A percentile compares a stretch with the other conserved stretches of the same genome.
These are phyloP conservation scores for Elsinoe arachidis DNA, from an alignment of 2,329 filamentous ascomycete genomes.

Conservation along the genomic window DNA sequence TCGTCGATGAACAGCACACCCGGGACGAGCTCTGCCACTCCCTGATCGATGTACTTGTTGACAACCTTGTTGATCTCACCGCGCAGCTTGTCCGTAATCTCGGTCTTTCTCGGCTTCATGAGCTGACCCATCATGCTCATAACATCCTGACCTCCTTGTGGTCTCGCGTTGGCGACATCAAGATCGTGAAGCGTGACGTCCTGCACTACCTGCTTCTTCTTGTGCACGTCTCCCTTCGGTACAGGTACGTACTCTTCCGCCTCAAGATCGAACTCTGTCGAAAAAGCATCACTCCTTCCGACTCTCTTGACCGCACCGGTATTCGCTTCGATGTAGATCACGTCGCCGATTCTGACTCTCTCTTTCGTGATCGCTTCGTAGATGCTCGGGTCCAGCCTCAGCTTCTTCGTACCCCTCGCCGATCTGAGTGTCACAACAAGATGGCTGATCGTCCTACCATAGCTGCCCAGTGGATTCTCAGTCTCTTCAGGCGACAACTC, in stretches of 20 bases:
- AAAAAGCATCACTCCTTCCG: slow-evolving; percentile 90
- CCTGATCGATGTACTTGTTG: slow-evolving; percentile 97
- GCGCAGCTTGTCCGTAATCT: slow-evolving; percentile 95
- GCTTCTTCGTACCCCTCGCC: slow-evolving; percentile 93
- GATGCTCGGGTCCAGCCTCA: slow-evolving; percentile 92
- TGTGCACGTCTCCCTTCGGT: slow-evolving; percentile 97
- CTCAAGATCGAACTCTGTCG: slow-evolving; percentile 96
- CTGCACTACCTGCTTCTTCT: slow-evolving; percentile 99
- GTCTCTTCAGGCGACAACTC: slow-evolving; percentile 96
- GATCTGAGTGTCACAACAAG: slow-evolving; percentile 91
- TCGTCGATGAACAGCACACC: slow-evolving; percentile 98
- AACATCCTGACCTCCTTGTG: slow-evolving; percentile 95
- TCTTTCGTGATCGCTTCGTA: slow-evolving; percentile 99
- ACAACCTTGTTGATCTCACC: slow-evolving; percentile 98
- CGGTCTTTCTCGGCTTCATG: slow-evolving; percentile 99
- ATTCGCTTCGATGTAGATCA: slow-evolving; percentile 98
- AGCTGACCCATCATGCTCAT: slow-evolving; percentile 99
- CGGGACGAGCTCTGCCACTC: slow-evolving; percentile 93
- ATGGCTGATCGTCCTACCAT: slow-evolving; percentile 95
- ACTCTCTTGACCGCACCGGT: slow-evolving; percentile 97
- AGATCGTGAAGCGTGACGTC: slow-evolving; percentile 96
- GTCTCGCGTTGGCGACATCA: slow-evolving; percentile 88
- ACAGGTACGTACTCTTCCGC: slow-evolving; percentile 98
- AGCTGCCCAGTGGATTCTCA: slow-evolving; percentile 92
- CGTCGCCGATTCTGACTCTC: slow-evolving; percentile 88